Base-by-base conservation (phyloP, 345 rosid species). In the Pelargonium nanum region DNA sequence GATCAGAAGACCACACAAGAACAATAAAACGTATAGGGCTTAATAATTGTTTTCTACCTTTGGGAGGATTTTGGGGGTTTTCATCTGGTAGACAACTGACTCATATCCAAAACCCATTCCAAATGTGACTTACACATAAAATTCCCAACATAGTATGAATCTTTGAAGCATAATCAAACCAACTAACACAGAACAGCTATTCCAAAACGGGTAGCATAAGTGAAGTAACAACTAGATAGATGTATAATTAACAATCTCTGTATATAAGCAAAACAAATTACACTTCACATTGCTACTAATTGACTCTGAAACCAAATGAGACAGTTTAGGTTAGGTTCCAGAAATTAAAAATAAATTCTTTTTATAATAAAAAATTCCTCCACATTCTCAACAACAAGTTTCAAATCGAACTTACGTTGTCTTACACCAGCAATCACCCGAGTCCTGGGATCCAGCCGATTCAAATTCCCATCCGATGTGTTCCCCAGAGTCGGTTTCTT, bases 381-480 rank as follows among this genome's bases (percentile, higher is more conserved):
- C 24, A 50, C n/a, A 25, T 50, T 15, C 56, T 48, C 17, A 24
- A 24, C 17, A 0, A 44, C 50, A 53, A 55, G 23, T 19, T 53
- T 55, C 24, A 26, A 34, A 60, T 40, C 24, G 53, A 66, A 60
- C 83, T 78, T 57, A 82, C 91, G 81, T 64, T 78, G 68, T 72
- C 80, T 70, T 26, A 75, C 69, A 30, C 84, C 87, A 30, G 64
- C 69, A 30, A 82, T 59, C 25, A 70, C 72, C 48, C 58, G 77
- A 53, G 80, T 79, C 24, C 73, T 71, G 2, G 80, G 86, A 74
- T 85, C 88, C 40, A 85, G 67, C 65, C 85, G 82, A 62, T 83
- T 71, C 77, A 85, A 73, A 69, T 74, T 85, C 28, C 67, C 58
- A 16, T 58, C 67, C 44, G 62, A 50, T 20, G 53, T 76, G 59